Evolutionary conservation across 2,329 filamentous ascomycete species (phyloP), one percentile per base, ranked within the genome.

Genomic region (Aotearoamyces nothofagi): DNA sequence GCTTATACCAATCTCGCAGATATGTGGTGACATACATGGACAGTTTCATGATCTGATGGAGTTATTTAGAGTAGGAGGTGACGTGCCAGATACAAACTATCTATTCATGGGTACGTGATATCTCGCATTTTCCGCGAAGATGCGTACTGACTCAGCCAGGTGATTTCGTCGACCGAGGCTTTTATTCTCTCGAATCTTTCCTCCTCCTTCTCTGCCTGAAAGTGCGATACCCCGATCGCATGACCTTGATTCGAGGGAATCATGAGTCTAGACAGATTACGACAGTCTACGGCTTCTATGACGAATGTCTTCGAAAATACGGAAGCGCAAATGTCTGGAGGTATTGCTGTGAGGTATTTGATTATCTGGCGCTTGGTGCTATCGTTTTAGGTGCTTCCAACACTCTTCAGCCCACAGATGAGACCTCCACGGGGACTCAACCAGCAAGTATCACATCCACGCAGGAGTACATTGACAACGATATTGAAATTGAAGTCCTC

Each of bases 1-100:
- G 17, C 26, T 28, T 11, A 28, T 14, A 23, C 9, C 13, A 9
- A 11, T 17, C 14, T 29, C 16, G 11, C 33, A 80, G 73, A 92
- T 93, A 67, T 94, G 87, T 49, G 87, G 87, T 45, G 87, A 94
- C 50, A 94, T 96, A 33, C 87, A 96, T 50, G 86, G 86, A 41
- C 86, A 94, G 53, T 94, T 94, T 49, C 86, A 94, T 48, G 86
- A 94, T 50, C 57, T 94, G 45, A 94, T 94, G 87, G 87, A 94
- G 55, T 70, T 94, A 5, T 94, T 94, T 51, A 72, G 84, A 30
- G 86, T 94, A 4, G 86, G 86, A 36, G 86, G 86, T 38, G 83
- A 93, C 51, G 82, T 92, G 4, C 86, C 86, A 22, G 87, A 94
- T 48, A 94, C 86, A 17, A 93, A 92, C 50, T 94, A 94, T 54